Conservation (phyloP, 2,329 filamentous ascomycete species). For the Arthrobotrys megalospora region DNA sequence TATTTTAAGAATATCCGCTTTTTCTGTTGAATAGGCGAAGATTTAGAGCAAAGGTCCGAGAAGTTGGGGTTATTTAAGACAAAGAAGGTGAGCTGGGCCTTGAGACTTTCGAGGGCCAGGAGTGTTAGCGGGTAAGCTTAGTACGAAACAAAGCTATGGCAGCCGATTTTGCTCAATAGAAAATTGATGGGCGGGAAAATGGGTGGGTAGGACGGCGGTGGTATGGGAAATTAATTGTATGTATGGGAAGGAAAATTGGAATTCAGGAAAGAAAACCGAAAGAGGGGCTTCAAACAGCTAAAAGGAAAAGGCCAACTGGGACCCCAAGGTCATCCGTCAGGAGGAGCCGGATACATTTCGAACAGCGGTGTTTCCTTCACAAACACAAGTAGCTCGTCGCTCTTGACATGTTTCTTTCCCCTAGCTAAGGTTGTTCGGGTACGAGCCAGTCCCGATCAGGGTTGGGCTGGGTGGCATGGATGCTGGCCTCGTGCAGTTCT, state of each 20-base stretch:
- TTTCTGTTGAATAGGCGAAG: slow-evolving; percentile 26
- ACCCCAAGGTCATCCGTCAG: slow-evolving; percentile 31
- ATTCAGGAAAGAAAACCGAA: slow-evolving; percentile 56
- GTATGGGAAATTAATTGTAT: slow-evolving; percentile 46
- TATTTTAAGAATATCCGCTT: slow-evolving; percentile 16
- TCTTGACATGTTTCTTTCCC: slow-evolving; percentile 42
- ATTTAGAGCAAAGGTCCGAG: slow-evolving; percentile 16
- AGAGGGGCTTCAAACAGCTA: slow-evolving; percentile 56
- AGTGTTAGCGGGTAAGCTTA: slow-evolving; percentile 39
- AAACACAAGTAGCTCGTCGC: slow-evolving; percentile 43
- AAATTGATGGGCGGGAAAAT: slow-evolving; percentile 31
- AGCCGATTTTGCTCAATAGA: slow-evolving; percentile 36
- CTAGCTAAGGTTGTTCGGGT: slow-evolving; percentile 52
- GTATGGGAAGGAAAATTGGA: slow-evolving; percentile 51
- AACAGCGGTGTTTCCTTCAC: slow-evolving; percentile 28
- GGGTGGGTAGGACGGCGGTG: slow-evolving; percentile 36
- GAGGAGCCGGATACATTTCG: slow-evolving; percentile 49
- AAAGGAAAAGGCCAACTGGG: slow-evolving; percentile 51
- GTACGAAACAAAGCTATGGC: slow-evolving; percentile 31
- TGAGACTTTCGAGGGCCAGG: slow-evolving; percentile 29
- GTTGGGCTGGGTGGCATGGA: slow-evolving; percentile 49
- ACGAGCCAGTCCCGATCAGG: slow-evolving; percentile 51
- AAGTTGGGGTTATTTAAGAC: slow-evolving; percentile 44
- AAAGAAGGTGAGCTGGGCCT: slow-evolving; percentile 4
- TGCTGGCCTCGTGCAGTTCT: slow-evolving; percentile 55